These are phyloP conservation scores for Phialocephala sp. DNA, from an alignment of 2,329 filamentous ascomycete species.

Conservation along the genomic window DNA sequence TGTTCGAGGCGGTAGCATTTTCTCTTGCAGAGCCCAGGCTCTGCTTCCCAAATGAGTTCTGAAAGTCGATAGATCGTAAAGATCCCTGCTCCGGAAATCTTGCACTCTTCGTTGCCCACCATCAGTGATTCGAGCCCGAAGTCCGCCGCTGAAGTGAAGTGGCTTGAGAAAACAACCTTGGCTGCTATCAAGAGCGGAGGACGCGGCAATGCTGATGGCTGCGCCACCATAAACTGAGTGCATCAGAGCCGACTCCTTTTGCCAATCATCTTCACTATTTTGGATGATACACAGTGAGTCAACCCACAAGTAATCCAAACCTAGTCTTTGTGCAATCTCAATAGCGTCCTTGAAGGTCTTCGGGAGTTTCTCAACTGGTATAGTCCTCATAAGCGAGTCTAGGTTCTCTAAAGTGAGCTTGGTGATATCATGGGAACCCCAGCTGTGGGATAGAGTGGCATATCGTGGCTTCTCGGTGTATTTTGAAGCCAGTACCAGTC, in stretches of 20 bases:
- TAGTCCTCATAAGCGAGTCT: background rate
- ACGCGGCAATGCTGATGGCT: constrained; percentile 27
- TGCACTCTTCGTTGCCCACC: constrained; percentile 19
- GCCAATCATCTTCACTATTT: constrained; percentile 31
- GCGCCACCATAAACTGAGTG: constrained; percentile 26
- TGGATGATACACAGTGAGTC: constrained; percentile 35
- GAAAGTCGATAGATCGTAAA: constrained; percentile 18
- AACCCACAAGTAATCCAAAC: constrained; percentile 33
- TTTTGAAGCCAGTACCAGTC: constrained; percentile 21
- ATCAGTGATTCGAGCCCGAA: constrained; percentile 23
- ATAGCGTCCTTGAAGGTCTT: constrained; percentile 32
- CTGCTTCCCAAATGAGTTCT: constrained; percentile 19
- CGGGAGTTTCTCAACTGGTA: constrained; percentile 12
- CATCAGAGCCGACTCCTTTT: constrained; percentile 29
- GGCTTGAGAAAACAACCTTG: constrained; percentile 25
- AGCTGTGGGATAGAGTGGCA: constrained; percentile 22
- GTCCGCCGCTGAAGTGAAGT: constrained; percentile 17
- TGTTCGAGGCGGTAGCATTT: constrained; percentile 24
- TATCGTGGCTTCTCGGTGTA: constrained; percentile 11
- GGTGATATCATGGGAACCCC: constrained; percentile 12
- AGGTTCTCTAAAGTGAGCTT: constrained; percentile 13
- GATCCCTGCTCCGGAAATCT: background rate
- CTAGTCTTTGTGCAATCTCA: constrained; percentile 15
- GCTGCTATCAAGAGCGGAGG: constrained; percentile 21
- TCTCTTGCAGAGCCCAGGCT: constrained; percentile 26